Evolutionary conservation across 352 stramenopile species (phyloP).

Genomic region (Pythium plurisporium): DNA sequence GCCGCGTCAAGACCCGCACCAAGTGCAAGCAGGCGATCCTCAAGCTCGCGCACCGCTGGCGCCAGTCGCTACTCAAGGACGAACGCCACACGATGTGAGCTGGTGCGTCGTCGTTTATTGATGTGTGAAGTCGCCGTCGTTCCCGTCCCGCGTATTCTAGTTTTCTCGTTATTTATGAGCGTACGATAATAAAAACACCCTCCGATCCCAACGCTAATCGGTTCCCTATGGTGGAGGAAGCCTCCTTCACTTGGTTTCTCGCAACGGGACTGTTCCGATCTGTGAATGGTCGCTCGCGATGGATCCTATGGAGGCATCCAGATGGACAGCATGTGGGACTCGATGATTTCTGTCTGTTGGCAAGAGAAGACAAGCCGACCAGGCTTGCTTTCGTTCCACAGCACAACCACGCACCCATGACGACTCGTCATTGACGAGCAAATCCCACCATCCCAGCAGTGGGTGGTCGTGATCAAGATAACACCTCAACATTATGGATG

Average conservation of each 20-base stretch:
- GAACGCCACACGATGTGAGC: slow-evolving; percentile 21
- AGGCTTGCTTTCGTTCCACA: too few species aligned
- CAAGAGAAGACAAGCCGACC: too few species aligned
- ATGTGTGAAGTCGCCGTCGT: background rate
- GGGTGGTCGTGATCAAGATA: too few species aligned
- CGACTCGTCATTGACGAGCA: too few species aligned
- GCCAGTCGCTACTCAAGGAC: slow-evolving; percentile 15
- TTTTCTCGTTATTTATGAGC: slow-evolving; percentile 4
- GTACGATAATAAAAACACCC: slow-evolving; percentile 5
- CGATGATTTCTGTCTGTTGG: too few species aligned
- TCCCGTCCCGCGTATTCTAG: background rate
- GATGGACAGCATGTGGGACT: background rate
- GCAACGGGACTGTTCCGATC: background rate
- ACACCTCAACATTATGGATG: too few species aligned
- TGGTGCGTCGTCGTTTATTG: background rate
- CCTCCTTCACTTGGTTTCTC: background rate
- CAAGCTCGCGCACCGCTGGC: slow-evolving; percentile 37
- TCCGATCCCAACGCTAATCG: background rate
- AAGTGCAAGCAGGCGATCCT: slow-evolving; percentile 43
- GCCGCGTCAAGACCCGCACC: slow-evolving; percentile 42
- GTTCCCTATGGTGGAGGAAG: too few species aligned
- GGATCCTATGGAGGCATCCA: background rate
- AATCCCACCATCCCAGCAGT: too few species aligned
- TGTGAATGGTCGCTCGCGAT: too few species aligned
- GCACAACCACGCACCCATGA: too few species aligned